Base-by-base conservation (phyloP, 306 rosid genomes). In the Quercus berberidifolia region DNA sequence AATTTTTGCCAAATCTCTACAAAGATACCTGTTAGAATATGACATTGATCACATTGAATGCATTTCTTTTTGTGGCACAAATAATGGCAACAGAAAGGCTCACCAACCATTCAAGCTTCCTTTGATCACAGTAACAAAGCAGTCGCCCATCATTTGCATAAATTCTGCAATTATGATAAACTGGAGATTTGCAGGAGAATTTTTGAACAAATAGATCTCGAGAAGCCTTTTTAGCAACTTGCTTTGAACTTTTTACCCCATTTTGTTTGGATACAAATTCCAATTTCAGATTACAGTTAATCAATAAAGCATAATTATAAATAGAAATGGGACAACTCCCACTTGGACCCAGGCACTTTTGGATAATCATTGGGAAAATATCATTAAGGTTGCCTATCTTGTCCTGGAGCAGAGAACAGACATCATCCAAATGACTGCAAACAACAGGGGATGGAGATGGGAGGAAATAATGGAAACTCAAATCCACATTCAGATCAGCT, bases 111-210 rank as follows among this genome's bases (percentile, higher is more conserved):
- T 93, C 93, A 73, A 95, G 96, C 87, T 95, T 95, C 86, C 89
- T 90, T 69, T 85, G 86, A 83, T 95, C 99, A 81, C 96, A 95
- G 85, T 95, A 95, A 89, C 99, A 95, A 74, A 95, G 99, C 78
- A 95, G 79, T 81, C 97, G 85, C 60, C 98, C 98, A 79, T 95
- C 99, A 89, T 88, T 89, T 79, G 99, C 99, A 89, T 78, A 95
- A 80, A 95, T 95, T 82, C 93, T 88, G 79, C 93, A 95, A 85
- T 95, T 95, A 86, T 93, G 98, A 88, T 95, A 95, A 86, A 95
- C 98, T 33, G 98, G 98, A 78, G 98, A 69, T 82, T 95, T 95
- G 89, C 98, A 95, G 38, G 99, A 93, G 83, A 95, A 87, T 38
- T 95, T 91, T 82, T 95, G 87, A 85, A 91, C 97, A 81, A 95